These are phyloP conservation scores for Niveomyces coronatus DNA, from an alignment of 2,329 filamentous ascomycete genomes.

Conservation along the genomic window DNA sequence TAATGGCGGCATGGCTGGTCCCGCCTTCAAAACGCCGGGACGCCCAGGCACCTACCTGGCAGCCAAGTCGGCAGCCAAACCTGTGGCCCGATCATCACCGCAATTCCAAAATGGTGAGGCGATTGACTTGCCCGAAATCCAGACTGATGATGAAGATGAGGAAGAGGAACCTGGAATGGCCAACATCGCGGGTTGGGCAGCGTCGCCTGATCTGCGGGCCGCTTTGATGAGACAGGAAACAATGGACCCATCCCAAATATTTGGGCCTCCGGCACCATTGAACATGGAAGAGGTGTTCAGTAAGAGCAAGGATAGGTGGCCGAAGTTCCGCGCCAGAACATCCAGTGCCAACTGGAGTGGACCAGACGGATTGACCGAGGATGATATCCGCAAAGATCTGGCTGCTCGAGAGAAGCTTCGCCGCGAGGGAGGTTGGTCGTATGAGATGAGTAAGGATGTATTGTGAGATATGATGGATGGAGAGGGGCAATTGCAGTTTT, in stretches of 20 bases:
- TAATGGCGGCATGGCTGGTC: conserved; percentile 44
- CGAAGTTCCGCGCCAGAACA: conserved; percentile 82
- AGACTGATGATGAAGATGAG: conserved; percentile 87
- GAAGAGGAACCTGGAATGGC: conserved; percentile 49
- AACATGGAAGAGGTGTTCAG: conserved; percentile 96
- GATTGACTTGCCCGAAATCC: conserved; percentile 89
- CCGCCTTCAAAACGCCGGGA: conserved; percentile 60
- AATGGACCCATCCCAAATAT: conserved; percentile 74
- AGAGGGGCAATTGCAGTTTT: not conserved
- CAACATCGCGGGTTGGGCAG: conserved; percentile 69
- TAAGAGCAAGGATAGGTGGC: conserved; percentile 74
- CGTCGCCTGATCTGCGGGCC: conserved; percentile 70
- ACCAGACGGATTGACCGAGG: conserved; percentile 72
- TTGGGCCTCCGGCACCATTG: conserved; percentile 77
- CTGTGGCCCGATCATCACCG: conserved; percentile 60
- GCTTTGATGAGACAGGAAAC: conserved; percentile 74
- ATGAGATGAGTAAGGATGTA: conserved; percentile 44
- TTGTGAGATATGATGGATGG: conserved; percentile 22
- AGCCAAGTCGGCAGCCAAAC: conserved; percentile 49
- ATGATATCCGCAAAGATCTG: conserved; percentile 73
- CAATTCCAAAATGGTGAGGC: conserved; percentile 81
- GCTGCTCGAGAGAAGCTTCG: conserved; percentile 70
- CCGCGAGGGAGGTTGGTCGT: conserved; percentile 78
- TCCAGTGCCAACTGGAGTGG: conserved; percentile 92
- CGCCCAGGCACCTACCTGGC: conserved; percentile 34